A percentile compares a stretch with the other conserved stretches of the same genome.
These are phyloP conservation scores for Salix viminalis DNA, from an alignment of 345 rosid genomes.

Conservation along the genomic window DNA sequence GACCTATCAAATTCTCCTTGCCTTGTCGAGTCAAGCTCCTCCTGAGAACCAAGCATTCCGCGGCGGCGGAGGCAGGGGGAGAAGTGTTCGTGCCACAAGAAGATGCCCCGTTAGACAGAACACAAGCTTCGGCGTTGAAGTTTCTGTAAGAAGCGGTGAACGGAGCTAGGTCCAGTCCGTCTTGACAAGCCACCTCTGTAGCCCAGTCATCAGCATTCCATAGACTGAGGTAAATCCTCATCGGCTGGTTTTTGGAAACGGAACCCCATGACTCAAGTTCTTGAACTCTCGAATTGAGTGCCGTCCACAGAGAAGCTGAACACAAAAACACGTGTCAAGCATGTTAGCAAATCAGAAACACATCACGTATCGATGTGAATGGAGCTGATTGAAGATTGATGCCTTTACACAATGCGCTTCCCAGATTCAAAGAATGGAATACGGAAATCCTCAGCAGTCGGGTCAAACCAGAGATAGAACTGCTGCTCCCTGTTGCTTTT, in stretches of 20 bases:
- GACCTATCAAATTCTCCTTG: slow-evolving; percentile 26
- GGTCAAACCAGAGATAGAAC: slow-evolving; percentile 70
- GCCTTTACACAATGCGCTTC: slow-evolving; percentile 47
- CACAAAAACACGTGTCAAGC: background rate
- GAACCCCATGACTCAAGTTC: slow-evolving; percentile 60
- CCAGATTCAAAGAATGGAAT: slow-evolving; percentile 64
- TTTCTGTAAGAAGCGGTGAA: slow-evolving; percentile 56
- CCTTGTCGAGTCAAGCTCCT: slow-evolving; percentile 8
- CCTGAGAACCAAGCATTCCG: slow-evolving; percentile 5
- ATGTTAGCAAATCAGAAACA: background rate
- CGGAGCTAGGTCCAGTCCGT: slow-evolving; percentile 51
- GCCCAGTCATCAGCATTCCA: slow-evolving; percentile 50
- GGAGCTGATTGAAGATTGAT: background rate
- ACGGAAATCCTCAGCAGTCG: slow-evolving; percentile 61
- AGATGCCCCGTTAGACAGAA: slow-evolving; percentile 27
- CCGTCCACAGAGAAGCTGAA: slow-evolving; percentile 54
- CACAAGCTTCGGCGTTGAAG: slow-evolving; percentile 45
- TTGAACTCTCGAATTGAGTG: slow-evolving; percentile 65
- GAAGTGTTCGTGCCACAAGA: slow-evolving; percentile 15
- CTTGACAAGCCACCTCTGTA: slow-evolving; percentile 18
- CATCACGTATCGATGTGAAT: background rate
- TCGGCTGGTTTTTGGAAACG: slow-evolving; percentile 52
- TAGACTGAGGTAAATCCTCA: slow-evolving; percentile 51
- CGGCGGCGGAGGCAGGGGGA: no score
- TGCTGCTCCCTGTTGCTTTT: slow-evolving; percentile 73